Evolutionary conservation across 1,284 basidiomycete species (phyloP).

Genomic region (Cystobasidium sp.): DNA sequence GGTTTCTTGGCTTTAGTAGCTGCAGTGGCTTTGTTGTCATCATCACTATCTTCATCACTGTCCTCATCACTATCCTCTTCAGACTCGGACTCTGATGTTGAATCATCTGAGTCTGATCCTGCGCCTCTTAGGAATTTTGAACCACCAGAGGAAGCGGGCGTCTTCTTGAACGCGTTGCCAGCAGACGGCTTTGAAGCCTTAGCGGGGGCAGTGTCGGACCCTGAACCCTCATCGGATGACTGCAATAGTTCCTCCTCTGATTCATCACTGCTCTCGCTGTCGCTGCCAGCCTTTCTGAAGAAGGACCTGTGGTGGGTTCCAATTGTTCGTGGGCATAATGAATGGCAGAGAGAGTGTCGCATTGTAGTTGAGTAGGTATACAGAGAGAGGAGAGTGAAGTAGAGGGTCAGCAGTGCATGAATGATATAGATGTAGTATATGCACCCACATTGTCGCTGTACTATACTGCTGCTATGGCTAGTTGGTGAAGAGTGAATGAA

Average conservation of each 20-base stretch:
- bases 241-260: constrained; percentile 76
- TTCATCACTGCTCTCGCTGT: constrained; percentile 74
- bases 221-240: constrained; percentile 70
- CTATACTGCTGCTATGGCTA: no score
- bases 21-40: constrained; percentile 58
- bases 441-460: no score
- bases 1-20: constrained; percentile 59
- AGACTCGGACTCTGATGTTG: constrained; percentile 19
- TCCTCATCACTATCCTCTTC: constrained; percentile 60
- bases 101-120: not conserved
- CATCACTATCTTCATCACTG: constrained; percentile 59
- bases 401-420: not conserved
- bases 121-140: constrained; percentile 38
- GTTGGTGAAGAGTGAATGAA: no score
- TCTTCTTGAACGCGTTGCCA: not conserved
- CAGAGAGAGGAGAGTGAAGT: not conserved
- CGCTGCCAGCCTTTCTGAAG: constrained; percentile 80
- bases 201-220: constrained; percentile 52
- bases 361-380: no score
- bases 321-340: not conserved
- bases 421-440: no score
- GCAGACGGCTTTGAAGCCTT: constrained; percentile 20
- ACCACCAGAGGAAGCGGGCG: not conserved
- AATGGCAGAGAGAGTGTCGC: no score
- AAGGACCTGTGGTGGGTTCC: constrained; percentile 67